Evolutionary conservation across 257 asterid species (phyloP).

Genomic region (Nemophila menziesii): DNA sequence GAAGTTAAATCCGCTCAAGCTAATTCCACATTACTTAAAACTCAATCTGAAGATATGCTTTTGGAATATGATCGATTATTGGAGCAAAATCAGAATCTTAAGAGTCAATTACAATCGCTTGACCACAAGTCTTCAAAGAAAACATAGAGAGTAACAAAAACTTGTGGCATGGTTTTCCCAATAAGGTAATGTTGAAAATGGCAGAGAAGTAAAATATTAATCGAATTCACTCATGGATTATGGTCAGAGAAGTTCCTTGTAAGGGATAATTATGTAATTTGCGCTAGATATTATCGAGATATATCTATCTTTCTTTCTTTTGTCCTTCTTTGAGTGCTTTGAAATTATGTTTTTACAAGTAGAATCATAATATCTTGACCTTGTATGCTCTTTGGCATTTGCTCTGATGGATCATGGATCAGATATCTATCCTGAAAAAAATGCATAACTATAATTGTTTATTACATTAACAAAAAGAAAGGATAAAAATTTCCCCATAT

Average conservation of each 20-base stretch:
- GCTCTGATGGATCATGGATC: too few relatives aligned
- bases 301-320: neutral
- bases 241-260: neutral
- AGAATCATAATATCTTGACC: too few relatives aligned
- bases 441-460: too few relatives aligned
- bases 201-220: neutral
- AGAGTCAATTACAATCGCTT: conserved; percentile 23
- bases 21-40: conserved; percentile 28
- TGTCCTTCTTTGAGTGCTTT: neutral
- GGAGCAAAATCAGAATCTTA: conserved; percentile 39
- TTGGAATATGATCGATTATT: conserved; percentile 27
- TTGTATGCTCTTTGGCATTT: too few relatives aligned
- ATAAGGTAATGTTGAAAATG: neutral
- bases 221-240: neutral
- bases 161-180: neutral
- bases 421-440: too few relatives aligned
- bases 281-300: neutral
- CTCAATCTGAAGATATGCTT: conserved; percentile 25
- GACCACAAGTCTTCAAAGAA: conserved; percentile 17
- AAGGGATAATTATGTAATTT: neutral
- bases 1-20: conserved; percentile 21
- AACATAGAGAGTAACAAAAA: conserved; percentile 6
- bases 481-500: too few relatives aligned
- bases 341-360: too few relatives aligned
- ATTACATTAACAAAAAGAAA: too few relatives aligned